Evolutionary conservation across 495 filamentous ascomycete genomes (phyloP), one percentile per base, ranked within the genome.

Genomic region (Talaromyces wortmannii): DNA sequence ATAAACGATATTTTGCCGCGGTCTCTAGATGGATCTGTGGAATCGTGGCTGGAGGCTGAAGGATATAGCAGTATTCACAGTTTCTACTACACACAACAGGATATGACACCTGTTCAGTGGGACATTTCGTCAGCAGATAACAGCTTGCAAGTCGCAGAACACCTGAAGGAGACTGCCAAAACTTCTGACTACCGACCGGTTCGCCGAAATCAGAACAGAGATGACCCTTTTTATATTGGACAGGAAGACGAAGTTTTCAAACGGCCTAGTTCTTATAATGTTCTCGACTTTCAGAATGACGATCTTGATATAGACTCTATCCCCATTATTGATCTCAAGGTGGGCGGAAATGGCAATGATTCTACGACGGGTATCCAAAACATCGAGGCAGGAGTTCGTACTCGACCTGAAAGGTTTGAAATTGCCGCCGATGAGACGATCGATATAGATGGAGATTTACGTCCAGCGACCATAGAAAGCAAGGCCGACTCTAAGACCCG

Each of bases 201-300:
- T 58, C 78, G 91, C 30, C 67, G 78, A 44, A 90, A 92, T 61
- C 80, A 89, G 45, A 89, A 96, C 67, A 85, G 79, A 57, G 92
- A 97, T 61, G 94, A 98, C 64, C 94, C 94, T 4, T 98, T 96
- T 65, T 97, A 98, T 63, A 98, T 98, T 61, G 77, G 76, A 31
- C 64, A 74, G 13, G 76, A 77, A 2, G 82, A 77, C 23, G 60
- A 57, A 0, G 3, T n/a, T 23, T 18, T 6, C 61, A 63, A 7
- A 79, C 75, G 7, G 82, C 76, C 40, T 74, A 73, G 8, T 3
- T 79, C 89, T 53, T 84, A 89, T 61, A 85, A 84, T 52, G 84
- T 90, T 42, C 74, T 91, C 0, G 76, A 81, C 55, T 79, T 71
- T 31, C 87, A 90, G 60, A 85, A 84, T 2, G 83, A 85, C 7